These are phyloP conservation scores for Myriosclerotinia duriaeana DNA, from an alignment of 2,329 filamentous ascomycete species.

Conservation along the genomic window DNA sequence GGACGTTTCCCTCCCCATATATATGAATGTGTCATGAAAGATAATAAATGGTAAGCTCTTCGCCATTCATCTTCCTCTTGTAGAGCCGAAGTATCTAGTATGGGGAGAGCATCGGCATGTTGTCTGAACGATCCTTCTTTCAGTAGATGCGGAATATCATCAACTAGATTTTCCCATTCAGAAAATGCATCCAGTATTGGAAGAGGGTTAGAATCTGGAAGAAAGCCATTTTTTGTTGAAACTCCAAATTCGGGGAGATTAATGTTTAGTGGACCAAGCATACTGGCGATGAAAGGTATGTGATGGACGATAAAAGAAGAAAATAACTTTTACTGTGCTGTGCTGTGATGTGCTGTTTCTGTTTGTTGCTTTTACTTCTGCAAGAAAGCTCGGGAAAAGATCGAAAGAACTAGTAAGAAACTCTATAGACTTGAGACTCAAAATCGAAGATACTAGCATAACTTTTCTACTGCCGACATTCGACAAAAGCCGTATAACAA, in stretches of 20 bases:
- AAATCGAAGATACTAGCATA: neutral
- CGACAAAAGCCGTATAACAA: neutral
- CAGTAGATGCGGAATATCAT: conserved; percentile 66
- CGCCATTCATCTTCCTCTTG: conserved; percentile 70
- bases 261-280: conserved; percentile 36
- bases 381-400: neutral
- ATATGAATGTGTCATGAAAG: conserved; percentile 80
- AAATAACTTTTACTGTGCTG: neutral
- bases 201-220: conserved; percentile 70
- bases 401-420: neutral
- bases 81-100: conserved; percentile 66
- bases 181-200: conserved; percentile 68
- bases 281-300: conserved; percentile 21
- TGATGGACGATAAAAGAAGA: neutral
- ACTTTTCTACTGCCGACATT: neutral
- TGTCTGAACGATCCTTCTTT: conserved; percentile 62
- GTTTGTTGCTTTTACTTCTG: neutral
- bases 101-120: conserved; percentile 63
- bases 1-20: conserved; percentile 83
- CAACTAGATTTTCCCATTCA: conserved; percentile 73
- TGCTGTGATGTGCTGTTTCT: too few species aligned
- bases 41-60: conserved; percentile 75
- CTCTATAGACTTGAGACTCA: neutral
- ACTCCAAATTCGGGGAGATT: conserved; percentile 34
- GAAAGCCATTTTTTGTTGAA: conserved; percentile 58